A percentile compares a stretch with the other conserved stretches of the same genome.
Conservation (phyloP, 192 early-diverging fungal genomes). For the Backusella psychrophila region DNA sequence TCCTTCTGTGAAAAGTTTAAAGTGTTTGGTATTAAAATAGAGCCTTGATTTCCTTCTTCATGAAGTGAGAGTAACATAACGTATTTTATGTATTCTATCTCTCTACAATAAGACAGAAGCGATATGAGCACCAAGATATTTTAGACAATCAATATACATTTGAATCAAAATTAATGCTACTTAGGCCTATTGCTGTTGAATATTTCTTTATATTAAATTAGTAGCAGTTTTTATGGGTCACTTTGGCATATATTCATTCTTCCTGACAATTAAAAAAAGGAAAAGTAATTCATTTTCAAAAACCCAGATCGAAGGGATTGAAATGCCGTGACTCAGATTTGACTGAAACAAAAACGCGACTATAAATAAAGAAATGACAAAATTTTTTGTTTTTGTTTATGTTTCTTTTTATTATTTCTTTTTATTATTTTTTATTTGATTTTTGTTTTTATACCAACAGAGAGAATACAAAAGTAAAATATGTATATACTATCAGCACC, state of each 20-base stretch:
- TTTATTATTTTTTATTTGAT: not conserved
- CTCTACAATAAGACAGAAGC: too few relatives aligned
- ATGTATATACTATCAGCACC: conserved; percentile 9
- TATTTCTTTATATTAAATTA: too few relatives aligned
- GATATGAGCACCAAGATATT: too few relatives aligned
- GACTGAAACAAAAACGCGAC: not conserved
- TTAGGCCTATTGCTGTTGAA: too few relatives aligned
- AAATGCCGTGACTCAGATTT: not conserved
- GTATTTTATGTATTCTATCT: too few relatives aligned
- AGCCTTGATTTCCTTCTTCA: not conserved
- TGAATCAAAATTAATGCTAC: too few relatives aligned
- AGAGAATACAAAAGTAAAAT: not conserved
- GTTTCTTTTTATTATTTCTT: not conserved
- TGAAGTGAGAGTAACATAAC: too few relatives aligned
- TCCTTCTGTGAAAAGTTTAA: not conserved
- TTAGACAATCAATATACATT: too few relatives aligned
- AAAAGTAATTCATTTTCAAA: not conserved
- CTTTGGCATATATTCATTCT: too few relatives aligned
- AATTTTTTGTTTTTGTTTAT: not conserved
- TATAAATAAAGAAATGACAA: not conserved
- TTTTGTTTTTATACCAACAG: not conserved
- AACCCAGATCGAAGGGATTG: not conserved
- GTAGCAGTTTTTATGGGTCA: too few relatives aligned
- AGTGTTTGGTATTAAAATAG: not conserved
- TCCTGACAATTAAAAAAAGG: not conserved